Base-by-base conservation (phyloP, 257 asterid genomes). In the Voacanga thouarsii region DNA sequence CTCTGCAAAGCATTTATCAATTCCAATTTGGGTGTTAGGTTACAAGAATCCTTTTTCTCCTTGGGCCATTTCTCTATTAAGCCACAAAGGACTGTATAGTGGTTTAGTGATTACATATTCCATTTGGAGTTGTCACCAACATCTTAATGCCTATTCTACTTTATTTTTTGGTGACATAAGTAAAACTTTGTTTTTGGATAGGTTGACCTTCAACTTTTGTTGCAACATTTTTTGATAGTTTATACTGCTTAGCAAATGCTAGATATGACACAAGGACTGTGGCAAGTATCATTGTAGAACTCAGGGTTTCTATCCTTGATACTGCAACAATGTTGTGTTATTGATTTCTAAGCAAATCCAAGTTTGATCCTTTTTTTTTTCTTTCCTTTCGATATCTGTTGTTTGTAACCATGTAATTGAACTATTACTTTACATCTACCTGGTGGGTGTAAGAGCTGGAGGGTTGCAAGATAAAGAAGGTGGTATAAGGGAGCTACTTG, bases 401-500 rank as follows among this genome's bases (percentile, higher is more conserved):
- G 2, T 59, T 59, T 53, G n/a, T 57, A 9, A 44, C 23, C 55
- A 33, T 24, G 7, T 51, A 45, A 60, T 33, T 28, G 6, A 26
- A 19, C 33, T 21, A n/a, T 41, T 14, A 43, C 23, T 68, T 49
- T 66, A 56, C 53, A 51, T 68, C 44, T 33, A 44, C 26, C 15
- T 39, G 79, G 74, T 61, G 86, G 82, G 60, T 64, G 18, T 81
- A 95, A 33, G 99, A 84, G 96, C 99, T 73, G 99, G 98, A 75
- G 98, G 99, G 9, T 82, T 95, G 91, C 97, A 85, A 87, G 99
- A 95, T 75, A 93, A 84, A 86, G 99, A 93, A 45, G 99, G 97
- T 14, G 98, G 99, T 19, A 43, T 89, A 16, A 78, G 99, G 81
- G 97, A 95, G 85, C 86, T 95, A 73, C 81, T 91, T 44, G 88